A percentile compares a stretch with the other conserved stretches of the same genome.
phyloP scores from a whole-genome alignment of 2,329 filamentous ascomycete genomes.

The Cladorrhinum sp. region DNA sequence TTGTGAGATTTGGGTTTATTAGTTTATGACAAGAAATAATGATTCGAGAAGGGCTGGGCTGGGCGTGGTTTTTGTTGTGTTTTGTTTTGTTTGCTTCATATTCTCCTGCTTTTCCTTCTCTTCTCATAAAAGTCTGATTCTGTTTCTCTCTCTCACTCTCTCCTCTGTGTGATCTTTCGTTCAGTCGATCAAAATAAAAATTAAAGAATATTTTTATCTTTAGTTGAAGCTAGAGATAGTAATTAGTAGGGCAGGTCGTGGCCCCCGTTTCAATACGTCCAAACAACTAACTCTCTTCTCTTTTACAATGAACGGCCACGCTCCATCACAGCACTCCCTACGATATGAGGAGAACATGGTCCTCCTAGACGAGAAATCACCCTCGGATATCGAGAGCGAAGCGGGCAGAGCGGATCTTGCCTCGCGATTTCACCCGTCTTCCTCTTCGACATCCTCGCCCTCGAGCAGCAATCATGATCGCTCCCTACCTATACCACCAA shows the following conservation, averaged over 20 bases:
- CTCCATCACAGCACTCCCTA: conserved; percentile 34
- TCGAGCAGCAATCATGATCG: no score
- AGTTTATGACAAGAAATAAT: no score
- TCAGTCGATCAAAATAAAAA: no score
- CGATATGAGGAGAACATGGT: conserved; percentile 44
- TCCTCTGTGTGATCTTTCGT: background rate
- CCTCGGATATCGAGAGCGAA: conserved; percentile 45
- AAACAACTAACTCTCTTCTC: background rate
- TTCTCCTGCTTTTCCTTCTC: conserved; percentile 23
- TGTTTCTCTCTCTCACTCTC: conserved; percentile 4
- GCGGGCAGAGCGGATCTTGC: conserved; percentile 36
- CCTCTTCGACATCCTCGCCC: conserved; percentile 18
- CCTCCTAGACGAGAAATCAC: conserved; percentile 43
- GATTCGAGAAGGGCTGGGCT: no score
- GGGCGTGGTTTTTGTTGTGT: background rate
- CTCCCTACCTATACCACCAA: no score
- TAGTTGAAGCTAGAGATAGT: no score
- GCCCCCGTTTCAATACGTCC: background rate
- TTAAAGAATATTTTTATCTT: no score
- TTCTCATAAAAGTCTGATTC: no score
- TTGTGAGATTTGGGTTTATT: background rate
- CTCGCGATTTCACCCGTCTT: conserved; percentile 28
- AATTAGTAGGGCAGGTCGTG: background rate
- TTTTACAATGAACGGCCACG: conserved; percentile 41
- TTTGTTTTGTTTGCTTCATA: conserved; percentile 8